Conservation (phyloP, 1,284 basidiomycete species). For the Trichosporon sp. region DNA sequence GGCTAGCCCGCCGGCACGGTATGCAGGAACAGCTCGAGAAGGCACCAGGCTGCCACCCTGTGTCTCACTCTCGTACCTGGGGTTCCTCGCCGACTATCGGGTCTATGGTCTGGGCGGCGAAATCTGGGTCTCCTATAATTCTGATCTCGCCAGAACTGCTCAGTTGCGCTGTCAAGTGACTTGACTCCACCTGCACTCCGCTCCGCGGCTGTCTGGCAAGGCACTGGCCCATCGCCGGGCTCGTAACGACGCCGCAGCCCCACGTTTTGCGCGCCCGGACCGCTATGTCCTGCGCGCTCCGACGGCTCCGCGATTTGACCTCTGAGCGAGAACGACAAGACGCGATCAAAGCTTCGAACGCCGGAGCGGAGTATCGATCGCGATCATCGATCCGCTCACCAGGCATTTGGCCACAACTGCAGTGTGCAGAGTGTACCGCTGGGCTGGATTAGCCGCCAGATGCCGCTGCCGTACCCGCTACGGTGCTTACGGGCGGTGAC, state of each 20-base stretch:
- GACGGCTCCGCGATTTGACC: too few relatives aligned
- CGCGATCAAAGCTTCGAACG: too few relatives aligned
- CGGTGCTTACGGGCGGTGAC: neutral
- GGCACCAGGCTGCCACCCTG: neutral
- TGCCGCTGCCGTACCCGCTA: neutral
- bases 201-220: neutral
- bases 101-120: neutral
- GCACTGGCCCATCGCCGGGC: neutral
- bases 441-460: neutral
- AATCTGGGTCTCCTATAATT: neutral
- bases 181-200: neutral
- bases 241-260: neutral
- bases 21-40: neutral
- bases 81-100: neutral
- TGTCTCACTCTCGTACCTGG: neutral
- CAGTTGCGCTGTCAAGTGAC: neutral
- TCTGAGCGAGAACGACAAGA: too few relatives aligned
- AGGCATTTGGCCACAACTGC: too few relatives aligned
- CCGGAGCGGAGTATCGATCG: neutral
- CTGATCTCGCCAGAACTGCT: neutral
- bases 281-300: neutral
- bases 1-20: neutral
- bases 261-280: neutral
- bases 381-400: neutral
- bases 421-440: neutral